These are phyloP conservation scores for Tuctoria greenei DNA, from an alignment of 176 grass and related monocot genomes.

Conservation along the genomic window DNA sequence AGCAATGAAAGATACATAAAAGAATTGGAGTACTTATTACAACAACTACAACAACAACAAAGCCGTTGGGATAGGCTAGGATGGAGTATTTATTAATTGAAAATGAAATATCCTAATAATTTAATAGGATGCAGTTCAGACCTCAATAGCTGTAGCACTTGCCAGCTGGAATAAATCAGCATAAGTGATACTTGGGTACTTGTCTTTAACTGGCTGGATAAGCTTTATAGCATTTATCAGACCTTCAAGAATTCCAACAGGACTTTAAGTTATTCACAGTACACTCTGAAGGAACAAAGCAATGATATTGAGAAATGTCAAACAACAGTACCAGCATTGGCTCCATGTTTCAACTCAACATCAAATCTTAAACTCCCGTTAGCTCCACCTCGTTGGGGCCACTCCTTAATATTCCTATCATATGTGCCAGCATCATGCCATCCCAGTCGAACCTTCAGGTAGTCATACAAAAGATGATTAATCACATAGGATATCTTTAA, in stretches of 20 bases:
- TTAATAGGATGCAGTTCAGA: slow-evolving; percentile 27
- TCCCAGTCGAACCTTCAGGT: slow-evolving; percentile 75
- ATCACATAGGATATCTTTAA: slow-evolving; percentile 10
- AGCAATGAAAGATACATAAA: not conserved
- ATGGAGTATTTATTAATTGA: not conserved
- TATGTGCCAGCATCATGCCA: slow-evolving; percentile 98
- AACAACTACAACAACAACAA: too few species aligned
- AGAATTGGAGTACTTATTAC: too few species aligned
- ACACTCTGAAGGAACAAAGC: slow-evolving; percentile 22
- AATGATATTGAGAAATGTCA: slow-evolving; percentile 19
- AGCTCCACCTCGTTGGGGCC: slow-evolving; percentile 85
- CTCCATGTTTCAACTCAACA: slow-evolving; percentile 86
- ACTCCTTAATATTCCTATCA: slow-evolving; percentile 87
- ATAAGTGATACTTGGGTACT: slow-evolving; percentile 65
- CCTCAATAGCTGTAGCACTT: slow-evolving; percentile 97
- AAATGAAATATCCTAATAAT: slow-evolving; percentile 23
- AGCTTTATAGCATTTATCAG: slow-evolving; percentile 92
- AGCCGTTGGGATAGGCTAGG: too few species aligned
- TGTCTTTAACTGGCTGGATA: slow-evolving; percentile 85
- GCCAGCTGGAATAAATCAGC: slow-evolving; percentile 97
- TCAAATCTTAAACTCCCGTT: slow-evolving; percentile 97
- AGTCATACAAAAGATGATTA: slow-evolving; percentile 21
- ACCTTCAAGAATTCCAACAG: slow-evolving; percentile 43
- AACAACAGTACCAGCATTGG: slow-evolving; percentile 82
- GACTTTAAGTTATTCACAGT: slow-evolving; percentile 2